Evolutionary conservation across 2,329 filamentous ascomycete genomes (phyloP), one percentile per base, ranked within the genome.

Genomic region (Xylaria sp.): DNA sequence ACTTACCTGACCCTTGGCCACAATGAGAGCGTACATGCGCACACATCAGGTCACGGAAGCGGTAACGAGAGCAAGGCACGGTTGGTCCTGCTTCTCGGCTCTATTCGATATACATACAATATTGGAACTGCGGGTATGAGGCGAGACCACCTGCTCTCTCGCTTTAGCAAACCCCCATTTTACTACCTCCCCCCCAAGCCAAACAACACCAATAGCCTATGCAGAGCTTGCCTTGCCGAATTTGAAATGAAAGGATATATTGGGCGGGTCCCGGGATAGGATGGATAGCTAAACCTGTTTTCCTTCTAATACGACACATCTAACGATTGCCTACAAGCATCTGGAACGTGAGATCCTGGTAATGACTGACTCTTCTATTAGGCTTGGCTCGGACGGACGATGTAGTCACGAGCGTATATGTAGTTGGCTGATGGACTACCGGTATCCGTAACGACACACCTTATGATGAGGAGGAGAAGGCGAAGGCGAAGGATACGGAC

Each of bases 211-310:
- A 54, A 63, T 63, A 69, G 69, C 31, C 59, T 66, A 66, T 69
- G 69, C 60, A 61, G 31, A 57, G 52, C 46, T 12, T 50, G 25
- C 39, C 48, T 65, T 70, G 61, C 68, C 68, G 65, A 67, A 60
- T 52, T 44, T 50, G 37, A 64, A 63, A 50, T 63, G 56, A 57
- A 28, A 44, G 13, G 57, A 61, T 64, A 67, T 39, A 70, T 64
- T 67, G 60, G 62, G 20, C 50, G 20, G 60, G 56, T 12, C 28
- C 31, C 51, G 56, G 55, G 55, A 63, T 31, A 57, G 50, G 44
- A 67, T 56, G 58, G 48, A 60, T 67, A 50, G 31, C 59, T 25
- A 60, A 63, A 64, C 60, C 59, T 65, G 64, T 60, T 69, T 69
- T 69, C 52, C 59, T 48, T n/a, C 28, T 58, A 4, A 59, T 52